These are phyloP conservation scores for Lichina pygmaea DNA, from an alignment of 495 filamentous ascomycete genomes.

Conservation along the genomic window DNA sequence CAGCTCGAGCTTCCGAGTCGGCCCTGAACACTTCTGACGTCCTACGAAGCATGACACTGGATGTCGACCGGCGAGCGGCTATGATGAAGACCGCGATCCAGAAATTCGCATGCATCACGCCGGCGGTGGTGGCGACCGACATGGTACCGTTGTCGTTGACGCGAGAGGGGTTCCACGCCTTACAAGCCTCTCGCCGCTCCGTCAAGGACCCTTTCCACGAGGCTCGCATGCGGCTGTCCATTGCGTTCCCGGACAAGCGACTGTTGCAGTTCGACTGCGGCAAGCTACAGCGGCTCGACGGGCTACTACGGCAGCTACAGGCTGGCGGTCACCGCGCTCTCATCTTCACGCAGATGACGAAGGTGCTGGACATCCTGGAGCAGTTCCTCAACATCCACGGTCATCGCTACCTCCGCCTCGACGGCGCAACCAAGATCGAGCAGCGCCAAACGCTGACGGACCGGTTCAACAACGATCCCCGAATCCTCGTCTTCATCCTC, in stretches of 20 bases:
- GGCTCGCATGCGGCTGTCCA: slow-evolving; percentile 70
- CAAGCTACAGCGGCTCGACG: slow-evolving; percentile 78
- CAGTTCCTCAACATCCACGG: slow-evolving; percentile 96
- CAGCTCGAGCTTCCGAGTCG: slow-evolving; percentile 36
- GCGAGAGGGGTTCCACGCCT: slow-evolving; percentile 25
- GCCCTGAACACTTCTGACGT: slow-evolving; percentile 38
- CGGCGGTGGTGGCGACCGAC: slow-evolving; percentile 58
- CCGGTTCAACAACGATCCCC: slow-evolving; percentile 82
- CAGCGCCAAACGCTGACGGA: slow-evolving; percentile 88
- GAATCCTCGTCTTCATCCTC: slow-evolving; percentile 84
- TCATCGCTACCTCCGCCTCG: slow-evolving; percentile 84
- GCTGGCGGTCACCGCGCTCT: slow-evolving; percentile 75
- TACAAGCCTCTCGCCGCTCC: slow-evolving; percentile 17
- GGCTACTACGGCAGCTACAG: slow-evolving; percentile 64
- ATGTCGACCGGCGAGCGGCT: slow-evolving; percentile 40
- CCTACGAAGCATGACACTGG: slow-evolving; percentile 46
- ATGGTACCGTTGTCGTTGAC: slow-evolving; percentile 39
- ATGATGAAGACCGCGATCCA: slow-evolving; percentile 48
- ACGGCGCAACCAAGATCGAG: slow-evolving; percentile 84
- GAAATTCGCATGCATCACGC: slow-evolving; percentile 77
- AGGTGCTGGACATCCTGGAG: slow-evolving; percentile 90
- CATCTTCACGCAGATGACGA: slow-evolving; percentile 99
- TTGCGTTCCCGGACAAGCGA: slow-evolving; percentile 90
- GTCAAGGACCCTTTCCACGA: slow-evolving; percentile 79
- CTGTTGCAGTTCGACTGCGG: slow-evolving; percentile 95